Base-by-base conservation (phyloP, 1,284 basidiomycete genomes). In the Ceratobasidium sp. region DNA sequence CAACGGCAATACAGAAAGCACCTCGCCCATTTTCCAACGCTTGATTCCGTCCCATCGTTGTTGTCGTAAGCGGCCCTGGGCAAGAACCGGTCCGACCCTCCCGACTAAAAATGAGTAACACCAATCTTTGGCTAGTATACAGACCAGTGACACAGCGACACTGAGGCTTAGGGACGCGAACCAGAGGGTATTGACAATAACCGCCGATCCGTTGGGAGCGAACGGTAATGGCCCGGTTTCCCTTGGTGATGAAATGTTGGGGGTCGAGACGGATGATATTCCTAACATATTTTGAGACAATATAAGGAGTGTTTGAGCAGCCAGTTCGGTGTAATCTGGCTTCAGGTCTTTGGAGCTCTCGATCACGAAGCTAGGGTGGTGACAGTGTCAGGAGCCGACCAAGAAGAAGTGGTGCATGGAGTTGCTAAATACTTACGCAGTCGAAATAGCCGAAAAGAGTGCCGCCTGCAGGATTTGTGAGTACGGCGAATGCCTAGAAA, bases 291-390 rank as follows among this genome's bases (percentile, higher is more conserved):
- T 54, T 15, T 34, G 29, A 15, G 52, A 54, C 38, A 54, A 34
- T 17, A 34, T n/a, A 34, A 54, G 52, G 6, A 54, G 22, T 8
- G 52, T 20, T 20, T 54, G n/a, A 6, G 52, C 15, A 54, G 52
- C 32, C 40, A n/a, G 40, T 10, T 62, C 47, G 1, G 45, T n/a
- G 12, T 43, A 35, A 45, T 50, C 45, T 12, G 45, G 58, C 34
- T 62, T 43, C 5, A 62, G 58, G 3, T 32, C 34, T 25, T 62
- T 43, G 32, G 58, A n/a, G 12, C 58, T 62, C 29, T 47, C 47
- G 10, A 17, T 22, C 7, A 62, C 47, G 10, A 62, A 62, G 12
- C 58, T 60, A 20, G 20, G 2, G 10, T 22, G n/a, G n/a, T n/a
- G n/a, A n/a, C n/a, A n/a, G n/a, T n/a, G n/a, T n/a, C n/a, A n/a